These are phyloP conservation scores for Macrophomina phaseolina DNA, from an alignment of 2,329 filamentous ascomycete genomes.

Conservation along the genomic window DNA sequence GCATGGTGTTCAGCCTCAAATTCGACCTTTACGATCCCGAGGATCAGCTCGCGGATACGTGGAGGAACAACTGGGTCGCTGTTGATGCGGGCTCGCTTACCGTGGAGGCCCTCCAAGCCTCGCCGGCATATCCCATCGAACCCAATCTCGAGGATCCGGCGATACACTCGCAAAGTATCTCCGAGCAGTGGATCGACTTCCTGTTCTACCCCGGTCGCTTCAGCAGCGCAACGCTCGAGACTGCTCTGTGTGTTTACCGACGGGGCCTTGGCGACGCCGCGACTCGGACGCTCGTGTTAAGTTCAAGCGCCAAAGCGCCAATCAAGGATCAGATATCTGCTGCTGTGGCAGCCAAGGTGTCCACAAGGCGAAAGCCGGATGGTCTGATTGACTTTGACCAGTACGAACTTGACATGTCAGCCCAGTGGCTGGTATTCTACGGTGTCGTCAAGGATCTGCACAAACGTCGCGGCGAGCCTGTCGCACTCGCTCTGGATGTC, in stretches of 20 bases:
- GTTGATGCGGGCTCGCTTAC: constrained; percentile 51
- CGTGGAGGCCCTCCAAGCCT: constrained; percentile 46
- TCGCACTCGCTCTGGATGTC: constrained; percentile 77
- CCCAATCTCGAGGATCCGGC: constrained; percentile 38
- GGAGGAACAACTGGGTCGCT: constrained; percentile 62
- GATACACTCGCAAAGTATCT: constrained; percentile 55
- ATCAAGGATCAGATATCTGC: constrained; percentile 78
- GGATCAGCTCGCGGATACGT: constrained; percentile 68
- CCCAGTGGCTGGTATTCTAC: constrained; percentile 90
- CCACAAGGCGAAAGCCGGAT: constrained; percentile 65
- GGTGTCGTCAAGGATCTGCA: constrained; percentile 85
- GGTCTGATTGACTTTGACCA: constrained; percentile 76
- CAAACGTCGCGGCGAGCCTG: constrained; percentile 79
- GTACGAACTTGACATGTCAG: constrained; percentile 75
- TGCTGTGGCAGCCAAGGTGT: constrained; percentile 72
- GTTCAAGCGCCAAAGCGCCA: constrained; percentile 52
- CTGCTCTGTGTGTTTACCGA: constrained; percentile 81
- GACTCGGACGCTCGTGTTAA: constrained; percentile 10
- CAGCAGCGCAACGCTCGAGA: constrained; percentile 78
- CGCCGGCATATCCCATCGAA: constrained; percentile 46
- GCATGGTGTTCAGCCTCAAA: constrained; percentile 72
- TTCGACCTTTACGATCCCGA: constrained; percentile 71
- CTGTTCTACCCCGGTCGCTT: constrained; percentile 86
- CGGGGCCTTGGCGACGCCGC: constrained; percentile 52
- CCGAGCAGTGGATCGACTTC: constrained; percentile 84